Evolutionary conservation across 306 rosid species (phyloP).

Genomic region (Casuarina equisetifolia): DNA sequence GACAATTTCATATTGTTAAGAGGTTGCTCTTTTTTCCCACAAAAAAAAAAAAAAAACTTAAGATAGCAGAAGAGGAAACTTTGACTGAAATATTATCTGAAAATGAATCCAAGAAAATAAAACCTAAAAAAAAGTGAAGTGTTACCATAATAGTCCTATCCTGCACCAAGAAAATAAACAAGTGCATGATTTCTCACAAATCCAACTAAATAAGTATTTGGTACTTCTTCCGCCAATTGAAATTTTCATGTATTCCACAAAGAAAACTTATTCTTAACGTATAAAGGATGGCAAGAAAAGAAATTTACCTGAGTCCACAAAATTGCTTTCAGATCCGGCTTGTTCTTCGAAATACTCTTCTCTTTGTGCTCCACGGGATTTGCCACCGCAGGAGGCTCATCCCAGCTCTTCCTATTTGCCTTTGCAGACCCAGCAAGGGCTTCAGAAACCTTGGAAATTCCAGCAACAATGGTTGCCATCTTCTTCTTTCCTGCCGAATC

Average conservation of each 20-base stretch:
- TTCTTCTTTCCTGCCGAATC: slow-evolving; percentile 74
- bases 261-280: neutral
- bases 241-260: neutral
- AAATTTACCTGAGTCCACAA: slow-evolving; percentile 77
- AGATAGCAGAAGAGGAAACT: neutral
- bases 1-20: neutral
- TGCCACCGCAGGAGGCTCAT: slow-evolving; percentile 45
- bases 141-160: neutral
- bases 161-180: neutral
- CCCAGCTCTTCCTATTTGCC: slow-evolving; percentile 79
- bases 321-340: slow-evolving; percentile 67
- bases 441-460: slow-evolving; percentile 74
- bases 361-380: slow-evolving; percentile 49
- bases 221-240: neutral
- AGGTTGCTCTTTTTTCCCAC: neutral
- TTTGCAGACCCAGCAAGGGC: slow-evolving; percentile 67
- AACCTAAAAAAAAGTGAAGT: neutral
- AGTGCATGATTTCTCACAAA: neutral
- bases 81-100: neutral
- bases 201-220: too few relatives aligned
- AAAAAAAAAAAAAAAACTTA: neutral
- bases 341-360: slow-evolving; percentile 49
- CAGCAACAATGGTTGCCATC: slow-evolving; percentile 58
- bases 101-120: neutral
- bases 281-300: neutral